Evolutionary conservation across 345 rosid species (phyloP), one percentile per base, ranked within the genome.

Genomic region (Brassica napus): DNA sequence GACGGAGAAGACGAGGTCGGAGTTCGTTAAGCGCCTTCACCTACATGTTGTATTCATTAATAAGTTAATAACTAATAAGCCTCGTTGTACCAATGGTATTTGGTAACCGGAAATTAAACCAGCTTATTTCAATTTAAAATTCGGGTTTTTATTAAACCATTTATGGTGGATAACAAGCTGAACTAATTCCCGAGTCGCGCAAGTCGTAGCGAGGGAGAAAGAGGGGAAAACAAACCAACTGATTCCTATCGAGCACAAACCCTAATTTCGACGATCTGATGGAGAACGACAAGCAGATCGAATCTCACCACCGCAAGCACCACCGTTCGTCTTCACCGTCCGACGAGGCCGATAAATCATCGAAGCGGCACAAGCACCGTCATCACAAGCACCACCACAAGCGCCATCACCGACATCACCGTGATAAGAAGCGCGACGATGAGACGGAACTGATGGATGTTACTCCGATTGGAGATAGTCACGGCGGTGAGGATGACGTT

Each of bases 1-100:
- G 90, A 79, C 91, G 91, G 91, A 89, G 98, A 90, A 83, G 90
- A 81, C 97, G 90, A 92, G 91, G 92, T n/a, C 3, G 66, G 68
- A 44, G 86, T 83, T 86, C 71, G 89, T 83, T 86, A 83, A 85
- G 74, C 54, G 74, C 57, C 82, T n/a, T n/a, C n/a, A n/a, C n/a
- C n/a, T n/a, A n/a, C n/a, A n/a, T n/a, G n/a, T n/a, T n/a, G n/a
- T n/a, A n/a, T n/a, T n/a, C n/a, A n/a, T n/a, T n/a, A n/a, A n/a
- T n/a, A n/a, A n/a, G n/a, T n/a, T n/a, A n/a, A n/a, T n/a, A n/a
- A n/a, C n/a, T n/a, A n/a, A n/a, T n/a, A 66, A 39, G 32, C 32
- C 7, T 44, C 21, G 12, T 18, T 8, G 65, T 26, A 78, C 82
- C 73, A 47, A 2, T 65, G 18, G 61, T 2, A 18, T 78, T 65